A percentile compares a stretch with the other conserved stretches of the same genome.
These are phyloP conservation scores for Pezicula rhizophila DNA, from an alignment of 2,329 filamentous ascomycete species.

Conservation along the genomic window DNA sequence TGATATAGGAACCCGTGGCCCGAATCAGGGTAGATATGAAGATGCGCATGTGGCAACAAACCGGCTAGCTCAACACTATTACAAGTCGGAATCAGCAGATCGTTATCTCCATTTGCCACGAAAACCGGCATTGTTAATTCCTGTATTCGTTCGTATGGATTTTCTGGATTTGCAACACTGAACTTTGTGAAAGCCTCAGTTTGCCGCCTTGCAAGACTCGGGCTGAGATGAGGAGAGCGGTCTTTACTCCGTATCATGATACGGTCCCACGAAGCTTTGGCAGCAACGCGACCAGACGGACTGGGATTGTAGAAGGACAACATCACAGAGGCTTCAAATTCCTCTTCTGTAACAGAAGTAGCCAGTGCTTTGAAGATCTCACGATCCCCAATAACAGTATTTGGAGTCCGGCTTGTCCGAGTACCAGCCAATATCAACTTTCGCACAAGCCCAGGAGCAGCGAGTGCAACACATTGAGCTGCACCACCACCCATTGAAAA, in stretches of 20 bases:
- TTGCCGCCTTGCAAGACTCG: slow-evolving; percentile 6
- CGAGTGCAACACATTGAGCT: slow-evolving; percentile 27
- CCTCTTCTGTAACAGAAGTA: slow-evolving; percentile 26
- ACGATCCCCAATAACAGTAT: slow-evolving; percentile 22
- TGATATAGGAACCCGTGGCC: slow-evolving; percentile 17
- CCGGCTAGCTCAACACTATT: slow-evolving; percentile 12
- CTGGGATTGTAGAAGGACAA: slow-evolving; percentile 30
- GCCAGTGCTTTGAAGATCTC: slow-evolving; percentile 30
- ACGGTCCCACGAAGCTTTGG: slow-evolving; percentile 29
- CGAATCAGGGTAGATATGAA: slow-evolving; percentile 14
- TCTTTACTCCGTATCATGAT: slow-evolving; percentile 10
- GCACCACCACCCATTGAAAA: slow-evolving; percentile 31
- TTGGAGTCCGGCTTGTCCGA: slow-evolving; percentile 13
- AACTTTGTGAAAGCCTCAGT: slow-evolving; percentile 10
- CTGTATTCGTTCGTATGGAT: slow-evolving; percentile 18
- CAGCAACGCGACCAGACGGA: slow-evolving; percentile 27
- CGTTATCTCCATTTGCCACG: slow-evolving; percentile 21
- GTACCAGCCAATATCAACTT: slow-evolving; percentile 28
- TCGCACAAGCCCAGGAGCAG: slow-evolving; percentile 20
- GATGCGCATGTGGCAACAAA: slow-evolving; percentile 6
- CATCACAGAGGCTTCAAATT: slow-evolving; percentile 29
- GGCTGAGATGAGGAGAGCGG: slow-evolving; percentile 8
- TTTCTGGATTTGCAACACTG: slow-evolving; percentile 4
- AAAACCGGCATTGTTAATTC: slow-evolving; percentile 26
- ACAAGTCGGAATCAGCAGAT: slow-evolving; percentile 14